Base-by-base conservation (phyloP, 2,329 filamentous ascomycete species). In the Pseudopyricularia javanii region DNA sequence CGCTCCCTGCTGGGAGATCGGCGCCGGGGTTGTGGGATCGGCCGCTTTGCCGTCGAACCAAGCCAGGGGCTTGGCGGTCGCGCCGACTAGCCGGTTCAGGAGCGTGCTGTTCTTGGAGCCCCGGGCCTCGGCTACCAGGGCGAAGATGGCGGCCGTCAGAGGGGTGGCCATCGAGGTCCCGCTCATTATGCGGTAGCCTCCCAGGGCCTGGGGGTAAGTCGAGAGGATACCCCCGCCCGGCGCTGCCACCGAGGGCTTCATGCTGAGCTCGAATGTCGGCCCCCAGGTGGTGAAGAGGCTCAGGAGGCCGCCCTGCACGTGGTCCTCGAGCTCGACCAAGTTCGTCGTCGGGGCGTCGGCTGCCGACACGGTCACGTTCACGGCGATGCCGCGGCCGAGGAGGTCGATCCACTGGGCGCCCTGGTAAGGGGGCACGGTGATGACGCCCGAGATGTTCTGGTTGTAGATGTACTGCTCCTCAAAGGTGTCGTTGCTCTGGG, bases 1-100 rank as follows among this genome's bases (percentile, higher is more conserved):
- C 47, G 61, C 67, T 32, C 72, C 72, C 56, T 70, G 68, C 54
- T 74, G 70, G 6, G 67, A 59, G 3, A 71, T 66, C 5, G 72
- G 50, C 17, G 50, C 50, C 4, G 40, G 5, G 62, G 57, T 56
- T 7, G 15, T 26, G n/a, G 50, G 35, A 6, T 17, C 11, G 24
- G n/a, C 26, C 3, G 1, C 15, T 22, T 12, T 24, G n/a, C 32
- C 32, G 37, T 33, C 50, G 20, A 47, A 26, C 35, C 37, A 52
- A 7, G 26, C 3, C 50, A 45, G 28, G 3, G 50, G 35, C 26
- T 47, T 43, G 26, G 50, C 28, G 26, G 50, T 52, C 9, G 50
- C 43, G 0, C 26, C 40, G 4, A 52, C 17, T 15, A 52, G 35
- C 24, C 37, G 6, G 26, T 2, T 20, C 15, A 52, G n/a, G 24